A percentile compares a stretch with the other conserved stretches of the same genome.
phyloP scores from a whole-genome alignment of 352 stramenopile genomes.

The Globisporangium irregulare region DNA sequence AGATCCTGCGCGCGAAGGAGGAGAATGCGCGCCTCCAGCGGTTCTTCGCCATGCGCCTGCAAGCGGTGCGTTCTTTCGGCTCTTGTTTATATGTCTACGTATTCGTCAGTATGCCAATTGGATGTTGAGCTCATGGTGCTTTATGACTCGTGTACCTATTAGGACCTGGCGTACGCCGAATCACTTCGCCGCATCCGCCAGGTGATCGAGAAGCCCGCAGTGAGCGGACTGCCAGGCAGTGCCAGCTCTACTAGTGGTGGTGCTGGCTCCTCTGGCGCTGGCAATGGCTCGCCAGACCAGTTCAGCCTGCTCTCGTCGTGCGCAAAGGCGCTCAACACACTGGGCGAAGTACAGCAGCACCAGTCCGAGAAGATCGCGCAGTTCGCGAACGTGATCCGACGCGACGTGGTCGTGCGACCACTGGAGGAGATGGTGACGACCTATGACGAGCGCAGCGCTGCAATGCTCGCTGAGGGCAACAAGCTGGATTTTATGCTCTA shows the following conservation, averaged over 20 bases:
- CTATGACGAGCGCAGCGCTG: conserved; percentile 51
- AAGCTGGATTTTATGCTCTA: conserved; percentile 52
- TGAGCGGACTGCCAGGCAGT: not conserved
- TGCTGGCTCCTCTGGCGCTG: not conserved
- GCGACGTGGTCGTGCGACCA: conserved; percentile 62
- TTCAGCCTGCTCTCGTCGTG: conserved; percentile 39
- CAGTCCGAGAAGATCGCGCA: conserved; percentile 74
- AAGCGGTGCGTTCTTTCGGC: conserved; percentile 33
- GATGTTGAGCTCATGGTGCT: not conserved
- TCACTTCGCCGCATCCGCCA: conserved; percentile 58
- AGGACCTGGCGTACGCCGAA: conserved; percentile 76
- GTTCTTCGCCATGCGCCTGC: conserved; percentile 65
- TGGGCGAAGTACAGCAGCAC: conserved; percentile 76
- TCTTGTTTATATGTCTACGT: not conserved
- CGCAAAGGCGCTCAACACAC: conserved; percentile 51
- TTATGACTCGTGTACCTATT: not conserved
- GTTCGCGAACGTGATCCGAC: conserved; percentile 66
- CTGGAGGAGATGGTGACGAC: conserved; percentile 71
- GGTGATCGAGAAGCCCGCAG: conserved; percentile 38
- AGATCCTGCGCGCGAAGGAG: conserved; percentile 59
- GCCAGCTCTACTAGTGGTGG: not conserved
- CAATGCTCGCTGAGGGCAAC: conserved; percentile 55
- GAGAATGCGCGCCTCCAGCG: conserved; percentile 63
- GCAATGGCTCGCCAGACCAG: not conserved
- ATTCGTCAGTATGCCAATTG: not conserved